A percentile compares a stretch with the other conserved stretches of the same genome.
Evolutionary conservation across 306 rosid species (phyloP).

Genomic region (Pterocarpus macrocarpus): DNA sequence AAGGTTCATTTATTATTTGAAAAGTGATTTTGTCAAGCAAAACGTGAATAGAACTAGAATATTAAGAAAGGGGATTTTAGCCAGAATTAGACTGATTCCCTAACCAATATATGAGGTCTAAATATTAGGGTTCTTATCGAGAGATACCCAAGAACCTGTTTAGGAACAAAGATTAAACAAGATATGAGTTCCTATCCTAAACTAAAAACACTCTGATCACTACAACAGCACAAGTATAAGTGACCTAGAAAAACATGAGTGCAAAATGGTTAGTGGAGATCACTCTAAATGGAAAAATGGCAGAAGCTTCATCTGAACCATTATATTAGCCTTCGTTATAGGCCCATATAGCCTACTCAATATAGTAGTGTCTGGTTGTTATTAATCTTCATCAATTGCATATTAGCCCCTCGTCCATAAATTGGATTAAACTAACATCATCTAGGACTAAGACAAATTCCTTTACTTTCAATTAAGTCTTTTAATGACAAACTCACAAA

Average conservation of each 20-base stretch:
- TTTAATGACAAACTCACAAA: neutral
- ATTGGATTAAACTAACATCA: constrained; percentile 39
- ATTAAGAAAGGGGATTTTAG: neutral
- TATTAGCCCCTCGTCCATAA: neutral
- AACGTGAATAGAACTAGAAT: constrained; percentile 1
- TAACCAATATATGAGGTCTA: constrained; percentile 14
- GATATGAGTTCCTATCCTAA: neutral
- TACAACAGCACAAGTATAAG: neutral
- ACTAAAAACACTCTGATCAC: constrained; percentile 5
- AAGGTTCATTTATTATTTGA: neutral
- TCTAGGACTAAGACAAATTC: constrained; percentile 12
- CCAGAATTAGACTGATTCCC: constrained; percentile 30
- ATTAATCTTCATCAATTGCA: neutral
- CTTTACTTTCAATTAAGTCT: constrained; percentile 13
- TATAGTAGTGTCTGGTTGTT: neutral
- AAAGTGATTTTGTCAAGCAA: constrained; percentile 8
- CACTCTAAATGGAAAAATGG: constrained; percentile 15
- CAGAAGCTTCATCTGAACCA: constrained; percentile 15
- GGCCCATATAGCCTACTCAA: neutral
- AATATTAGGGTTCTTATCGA: neutral
- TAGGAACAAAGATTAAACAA: constrained; percentile 2
- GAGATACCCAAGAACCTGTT: constrained; percentile 16
- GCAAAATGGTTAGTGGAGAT: constrained; percentile 4
- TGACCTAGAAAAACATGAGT: neutral
- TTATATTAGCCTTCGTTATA: constrained; percentile 10